phyloP scores from a whole-genome alignment of 805 yeast genomes.

The Candida michaelii region DNA sequence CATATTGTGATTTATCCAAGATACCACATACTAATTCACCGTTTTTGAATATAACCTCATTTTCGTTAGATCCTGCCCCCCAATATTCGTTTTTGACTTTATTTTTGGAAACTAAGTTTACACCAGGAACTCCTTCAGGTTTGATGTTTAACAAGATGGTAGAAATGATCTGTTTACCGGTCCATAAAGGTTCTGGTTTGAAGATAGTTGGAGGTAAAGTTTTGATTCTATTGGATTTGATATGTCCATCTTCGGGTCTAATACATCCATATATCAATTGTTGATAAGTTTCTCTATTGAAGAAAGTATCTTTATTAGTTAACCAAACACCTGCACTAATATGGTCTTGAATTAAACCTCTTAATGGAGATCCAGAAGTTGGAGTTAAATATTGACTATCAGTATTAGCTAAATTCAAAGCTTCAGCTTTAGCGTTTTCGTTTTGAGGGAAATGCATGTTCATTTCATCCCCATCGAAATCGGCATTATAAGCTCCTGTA shows the following conservation, averaged over 20 bases:
- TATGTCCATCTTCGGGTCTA: conserved; percentile 96
- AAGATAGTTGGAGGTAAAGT: conserved; percentile 87
- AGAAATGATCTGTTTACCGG: conserved; percentile 95
- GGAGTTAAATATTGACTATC: conserved; percentile 98
- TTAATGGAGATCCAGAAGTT: conserved; percentile 95
- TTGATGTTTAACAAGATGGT: conserved; percentile 88
- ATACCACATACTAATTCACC: conserved; percentile 93
- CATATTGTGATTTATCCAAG: conserved; percentile 96
- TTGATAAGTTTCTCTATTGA: conserved; percentile 88
- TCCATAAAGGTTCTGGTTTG: conserved; percentile 92
- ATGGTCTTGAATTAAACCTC: conserved; percentile 99
- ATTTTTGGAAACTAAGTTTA: conserved; percentile 78
- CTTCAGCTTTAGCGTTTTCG: conserved; percentile 96
- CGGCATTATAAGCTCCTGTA: conserved; percentile 98
- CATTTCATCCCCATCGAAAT: conserved; percentile 99
- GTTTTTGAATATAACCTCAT: conserved; percentile 77
- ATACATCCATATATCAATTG: conserved; percentile 91
- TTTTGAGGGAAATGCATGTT: conserved; percentile 99
- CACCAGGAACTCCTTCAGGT: conserved; percentile 87
- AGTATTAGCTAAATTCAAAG: conserved; percentile 90
- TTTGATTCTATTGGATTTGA: conserved; percentile 60
- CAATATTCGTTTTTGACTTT: conserved; percentile 94
- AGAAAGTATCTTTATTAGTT: conserved; percentile 88
- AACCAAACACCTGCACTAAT: conserved; percentile 99
- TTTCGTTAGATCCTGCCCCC: conserved; percentile 83